Percentiles rank a stretch among this genome's conserved stretches.
Evolutionary conservation across 257 asterid genomes (phyloP).

Genomic region (Salvia miltiorrhiza): DNA sequence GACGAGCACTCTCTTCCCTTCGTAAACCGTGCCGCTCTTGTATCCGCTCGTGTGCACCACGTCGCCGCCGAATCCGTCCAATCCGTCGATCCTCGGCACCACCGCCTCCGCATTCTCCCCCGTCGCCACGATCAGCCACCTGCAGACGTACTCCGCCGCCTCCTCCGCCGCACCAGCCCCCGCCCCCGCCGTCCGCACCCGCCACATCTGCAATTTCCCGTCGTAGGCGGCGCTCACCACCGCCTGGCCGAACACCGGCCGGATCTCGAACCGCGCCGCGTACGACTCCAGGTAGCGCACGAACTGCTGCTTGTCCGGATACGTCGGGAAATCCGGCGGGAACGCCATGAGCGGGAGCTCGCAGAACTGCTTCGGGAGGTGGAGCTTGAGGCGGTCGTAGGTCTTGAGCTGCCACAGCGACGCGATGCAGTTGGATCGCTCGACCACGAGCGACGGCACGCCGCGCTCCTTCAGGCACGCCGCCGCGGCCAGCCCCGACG

Average conservation of each 20-base stretch:
- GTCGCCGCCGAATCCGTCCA: conserved; percentile 44
- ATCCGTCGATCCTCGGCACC: conserved; percentile 54
- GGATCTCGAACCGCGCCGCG: conserved; percentile 52
- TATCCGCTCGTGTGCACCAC: conserved; percentile 72
- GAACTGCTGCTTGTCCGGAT: conserved; percentile 75
- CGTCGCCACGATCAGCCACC: conserved; percentile 79
- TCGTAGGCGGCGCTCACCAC: conserved; percentile 60
- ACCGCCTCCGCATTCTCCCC: conserved; percentile 87
- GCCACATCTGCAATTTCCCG: conserved; percentile 41
- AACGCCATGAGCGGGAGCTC: conserved; percentile 78
- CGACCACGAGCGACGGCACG: conserved; percentile 55
- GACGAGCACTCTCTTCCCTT: conserved; percentile 60
- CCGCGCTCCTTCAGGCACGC: conserved; percentile 60
- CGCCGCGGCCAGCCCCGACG: conserved; percentile 78
- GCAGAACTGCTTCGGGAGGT: conserved; percentile 76
- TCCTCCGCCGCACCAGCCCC: background rate
- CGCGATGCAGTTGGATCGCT: conserved; percentile 77
- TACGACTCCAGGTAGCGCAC: conserved; percentile 51
- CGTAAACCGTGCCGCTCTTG: conserved; percentile 48
- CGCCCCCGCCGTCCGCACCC: conserved; percentile 45
- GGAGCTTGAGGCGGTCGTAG: conserved; percentile 77
- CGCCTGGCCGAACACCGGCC: conserved; percentile 46
- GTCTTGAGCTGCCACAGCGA: conserved; percentile 84
- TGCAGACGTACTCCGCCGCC: conserved; percentile 43
- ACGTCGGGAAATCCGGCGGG: conserved; percentile 63